Percentiles rank a stretch among this genome's conserved stretches.
phyloP scores from a whole-genome alignment of 1,139 yeast genomes.

The Hyphopichia fennica region DNA sequence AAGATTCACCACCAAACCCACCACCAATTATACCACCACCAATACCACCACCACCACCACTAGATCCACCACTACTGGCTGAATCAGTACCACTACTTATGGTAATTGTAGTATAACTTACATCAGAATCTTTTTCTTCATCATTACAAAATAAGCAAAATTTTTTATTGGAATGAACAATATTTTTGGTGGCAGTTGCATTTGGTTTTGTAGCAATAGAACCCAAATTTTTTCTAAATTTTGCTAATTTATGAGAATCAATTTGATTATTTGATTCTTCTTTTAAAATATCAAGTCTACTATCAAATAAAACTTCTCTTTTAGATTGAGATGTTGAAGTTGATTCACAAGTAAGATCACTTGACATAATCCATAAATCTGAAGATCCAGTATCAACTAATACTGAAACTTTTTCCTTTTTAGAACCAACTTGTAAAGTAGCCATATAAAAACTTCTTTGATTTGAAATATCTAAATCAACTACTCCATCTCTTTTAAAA shows the following conservation, averaged over 20 bases:
- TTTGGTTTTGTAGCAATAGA: not conserved
- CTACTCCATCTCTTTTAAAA: constrained; percentile 24
- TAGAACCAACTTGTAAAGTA: constrained; percentile 35
- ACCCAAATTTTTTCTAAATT: not conserved
- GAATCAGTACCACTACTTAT: constrained; percentile 5
- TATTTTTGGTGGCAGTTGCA: not conserved
- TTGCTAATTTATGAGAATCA: not conserved
- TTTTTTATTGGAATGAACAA: not conserved
- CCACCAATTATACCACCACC: constrained; percentile 8
- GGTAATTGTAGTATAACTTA: constrained; percentile 2
- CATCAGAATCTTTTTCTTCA: not conserved
- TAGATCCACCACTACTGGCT: constrained; percentile 5
- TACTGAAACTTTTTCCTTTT: constrained; percentile 28
- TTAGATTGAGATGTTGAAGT: constrained; percentile 3
- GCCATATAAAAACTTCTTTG: constrained; percentile 51
- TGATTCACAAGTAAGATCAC: constrained; percentile 26
- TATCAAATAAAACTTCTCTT: not conserved
- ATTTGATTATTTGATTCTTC: not conserved
- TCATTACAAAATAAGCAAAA: constrained; percentile 1
- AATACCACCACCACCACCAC: constrained; percentile 8
- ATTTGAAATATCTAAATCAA: constrained; percentile 42
- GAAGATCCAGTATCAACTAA: constrained; percentile 49
- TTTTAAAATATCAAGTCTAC: not conserved
- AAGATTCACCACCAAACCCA: constrained; percentile 8
- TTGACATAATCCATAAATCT: constrained; percentile 47